Evolutionary conservation across 2,329 filamentous ascomycete genomes (phyloP).

Genomic region (Colletotrichum limetticola): DNA sequence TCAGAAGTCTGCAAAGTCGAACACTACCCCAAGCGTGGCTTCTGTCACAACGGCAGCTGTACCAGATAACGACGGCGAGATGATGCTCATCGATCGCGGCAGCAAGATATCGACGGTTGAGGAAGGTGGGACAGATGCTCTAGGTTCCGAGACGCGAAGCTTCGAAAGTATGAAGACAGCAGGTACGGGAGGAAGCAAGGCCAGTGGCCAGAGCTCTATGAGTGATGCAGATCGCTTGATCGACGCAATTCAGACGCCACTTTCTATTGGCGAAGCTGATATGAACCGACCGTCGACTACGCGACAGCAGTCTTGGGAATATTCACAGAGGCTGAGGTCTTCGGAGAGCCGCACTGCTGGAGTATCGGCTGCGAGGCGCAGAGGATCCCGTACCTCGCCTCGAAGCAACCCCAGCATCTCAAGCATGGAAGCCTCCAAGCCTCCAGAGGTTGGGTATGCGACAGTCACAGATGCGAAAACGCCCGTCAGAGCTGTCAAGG

Average conservation of each 20-base stretch:
- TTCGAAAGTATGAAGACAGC: constrained; percentile 45
- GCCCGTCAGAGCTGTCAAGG: constrained; percentile 58
- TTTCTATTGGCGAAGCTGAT: constrained; percentile 45
- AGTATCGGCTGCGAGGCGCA: not conserved
- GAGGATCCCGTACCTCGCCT: not conserved
- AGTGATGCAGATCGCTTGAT: constrained; percentile 78
- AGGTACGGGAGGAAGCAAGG: constrained; percentile 52
- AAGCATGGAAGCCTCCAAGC: constrained; percentile 37
- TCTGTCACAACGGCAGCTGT: constrained; percentile 46
- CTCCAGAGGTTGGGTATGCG: constrained; percentile 47
- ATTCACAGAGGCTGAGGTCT: not conserved
- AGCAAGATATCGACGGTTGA: constrained; percentile 38
- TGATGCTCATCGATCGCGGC: constrained; percentile 68
- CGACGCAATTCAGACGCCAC: constrained; percentile 74
- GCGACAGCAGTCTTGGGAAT: constrained; percentile 37
- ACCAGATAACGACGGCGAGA: constrained; percentile 59
- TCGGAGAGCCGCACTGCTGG: not conserved
- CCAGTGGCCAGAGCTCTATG: constrained; percentile 58
- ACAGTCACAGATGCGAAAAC: constrained; percentile 56
- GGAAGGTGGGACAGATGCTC: not conserved
- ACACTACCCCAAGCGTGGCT: constrained; percentile 40
- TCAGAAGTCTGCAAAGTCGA: constrained; percentile 33
- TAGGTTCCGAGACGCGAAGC: constrained; percentile 42
- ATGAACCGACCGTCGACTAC: constrained; percentile 26
- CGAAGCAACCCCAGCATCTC: constrained; percentile 32